A percentile compares a stretch with the other conserved stretches of the same genome.
Conservation (phyloP, 805 yeast genomes). For the Metschnikowia anglica region DNA sequence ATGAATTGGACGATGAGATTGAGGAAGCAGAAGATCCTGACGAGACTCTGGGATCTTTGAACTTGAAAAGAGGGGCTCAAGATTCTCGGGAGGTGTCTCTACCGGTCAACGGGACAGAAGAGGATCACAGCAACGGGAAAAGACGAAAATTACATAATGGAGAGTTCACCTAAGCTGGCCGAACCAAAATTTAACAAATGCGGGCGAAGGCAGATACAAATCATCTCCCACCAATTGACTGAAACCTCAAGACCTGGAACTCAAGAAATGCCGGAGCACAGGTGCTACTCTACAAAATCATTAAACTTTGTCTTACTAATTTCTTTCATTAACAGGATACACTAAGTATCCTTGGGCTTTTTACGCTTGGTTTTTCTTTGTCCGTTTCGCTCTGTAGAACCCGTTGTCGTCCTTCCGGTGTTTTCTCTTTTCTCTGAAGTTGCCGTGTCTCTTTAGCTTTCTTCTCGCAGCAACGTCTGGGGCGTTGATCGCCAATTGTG, state of each 20-base stretch:
- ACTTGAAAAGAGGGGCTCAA: too few relatives aligned
- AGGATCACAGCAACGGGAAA: neutral
- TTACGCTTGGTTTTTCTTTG: slow-evolving; percentile 23
- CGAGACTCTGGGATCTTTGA: too few relatives aligned
- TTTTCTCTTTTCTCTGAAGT: slow-evolving; percentile 74
- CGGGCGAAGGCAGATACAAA: too few relatives aligned
- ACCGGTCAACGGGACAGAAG: neutral
- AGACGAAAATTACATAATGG: neutral
- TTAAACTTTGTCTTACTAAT: too few relatives aligned
- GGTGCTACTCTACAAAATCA: too few relatives aligned
- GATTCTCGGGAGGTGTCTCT: neutral
- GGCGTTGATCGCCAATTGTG: slow-evolving; percentile 69
- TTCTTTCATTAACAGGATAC: neutral
- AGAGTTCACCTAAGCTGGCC: too few relatives aligned
- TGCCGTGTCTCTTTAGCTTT: slow-evolving; percentile 72
- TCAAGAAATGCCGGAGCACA: too few relatives aligned
- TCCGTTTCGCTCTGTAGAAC: slow-evolving; percentile 63
- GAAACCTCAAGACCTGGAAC: too few relatives aligned
- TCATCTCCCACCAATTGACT: too few relatives aligned
- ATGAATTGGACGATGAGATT: slow-evolving; percentile 1
- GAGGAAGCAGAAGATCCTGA: slow-evolving; percentile 1
- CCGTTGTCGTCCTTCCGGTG: slow-evolving; percentile 76
- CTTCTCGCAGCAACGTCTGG: slow-evolving; percentile 83
- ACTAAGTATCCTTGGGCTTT: too few relatives aligned
- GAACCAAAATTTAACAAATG: too few relatives aligned